Evolutionary conservation across 2,329 filamentous ascomycete genomes (phyloP).

Genomic region (Sporothrix dimorphospora): DNA sequence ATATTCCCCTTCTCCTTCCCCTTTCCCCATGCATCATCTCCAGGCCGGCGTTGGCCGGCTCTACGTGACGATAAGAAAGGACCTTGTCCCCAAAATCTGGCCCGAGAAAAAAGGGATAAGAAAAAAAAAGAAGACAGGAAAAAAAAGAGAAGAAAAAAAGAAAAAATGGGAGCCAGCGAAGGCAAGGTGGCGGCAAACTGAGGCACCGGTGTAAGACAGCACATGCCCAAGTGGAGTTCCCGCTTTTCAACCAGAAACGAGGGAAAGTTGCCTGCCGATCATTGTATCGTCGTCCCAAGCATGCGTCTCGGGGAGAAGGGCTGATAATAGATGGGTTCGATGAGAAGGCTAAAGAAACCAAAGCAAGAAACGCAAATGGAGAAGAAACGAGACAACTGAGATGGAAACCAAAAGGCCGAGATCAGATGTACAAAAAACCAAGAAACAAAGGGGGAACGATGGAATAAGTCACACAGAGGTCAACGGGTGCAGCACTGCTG

Average conservation of each 20-base stretch:
- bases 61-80: conserved; percentile 28
- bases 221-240: conserved; percentile 12
- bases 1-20: neutral
- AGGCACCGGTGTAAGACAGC: conserved; percentile 29
- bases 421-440: conserved; percentile 2
- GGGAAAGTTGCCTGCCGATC: conserved; percentile 30
- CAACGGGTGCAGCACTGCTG: neutral
- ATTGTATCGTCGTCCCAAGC: conserved; percentile 15
- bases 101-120: neutral
- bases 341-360: neutral
- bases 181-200: conserved; percentile 22
- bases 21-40: conserved; percentile 17
- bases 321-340: too few species aligned
- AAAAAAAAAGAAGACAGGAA: neutral
- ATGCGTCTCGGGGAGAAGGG: neutral
- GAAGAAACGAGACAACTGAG: neutral
- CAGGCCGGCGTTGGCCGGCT: conserved; percentile 29
- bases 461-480: neutral
- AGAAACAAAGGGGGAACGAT: neutral
- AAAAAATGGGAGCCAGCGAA: neutral
- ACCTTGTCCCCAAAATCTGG: neutral
- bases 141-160: neutral
- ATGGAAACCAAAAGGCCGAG: neutral
- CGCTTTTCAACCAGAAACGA: conserved; percentile 24
- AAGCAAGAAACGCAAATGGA: neutral